Evolutionary conservation across 164 flowering plant species (phyloP), one percentile per base, ranked within the genome.

Genomic region (Vitis rupestris): DNA sequence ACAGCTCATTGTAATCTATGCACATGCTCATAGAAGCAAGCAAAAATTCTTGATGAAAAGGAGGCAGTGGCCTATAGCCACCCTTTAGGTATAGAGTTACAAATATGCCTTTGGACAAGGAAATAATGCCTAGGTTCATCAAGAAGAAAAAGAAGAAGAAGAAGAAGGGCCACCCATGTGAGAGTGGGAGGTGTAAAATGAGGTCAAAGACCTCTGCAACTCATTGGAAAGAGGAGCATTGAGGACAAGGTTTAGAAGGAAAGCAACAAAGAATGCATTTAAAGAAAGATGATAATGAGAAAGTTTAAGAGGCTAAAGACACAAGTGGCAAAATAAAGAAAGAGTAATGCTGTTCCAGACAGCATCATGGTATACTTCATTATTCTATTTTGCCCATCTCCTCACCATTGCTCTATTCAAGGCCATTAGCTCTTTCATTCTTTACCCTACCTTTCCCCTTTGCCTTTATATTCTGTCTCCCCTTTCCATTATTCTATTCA

Each of bases 341-440:
- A 59, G 54, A 59, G 54, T 13, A 52, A 60, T 76, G 66, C 56
- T 65, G 56, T 71, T 69, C 80, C 73, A 37, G 72, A 74, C 82
- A 74, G 61, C 70, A 76, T 68, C 53, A 74, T 64, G 9, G 2
- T 67, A 48, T 51, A 58, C 44, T 37, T 37, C 44, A 37, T 37
- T 76, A 72, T 72, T 81, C 70, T 81, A 70, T 72, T 55, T 63
- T 37, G 44, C 44, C 69, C 63, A 63, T 59, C 9, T 55, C 69
- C 59, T 63, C 74, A 69, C 71, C 62, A 68, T 55, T 63, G 7
- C 31, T 51, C 58, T 59, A 51, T 66, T 53, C 30, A 23, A 57
- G 51, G 44, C 63, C 44, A 49, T 9, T 11, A 50, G 14, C 30
- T 23, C 57, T 14, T 54, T 37, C 29, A 37, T 30, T 50, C 48